Percentiles rank a stretch among this genome's conserved stretches.
These are phyloP conservation scores for Flaveria brownii DNA, from an alignment of 129 eudicot species.

Conservation along the genomic window DNA sequence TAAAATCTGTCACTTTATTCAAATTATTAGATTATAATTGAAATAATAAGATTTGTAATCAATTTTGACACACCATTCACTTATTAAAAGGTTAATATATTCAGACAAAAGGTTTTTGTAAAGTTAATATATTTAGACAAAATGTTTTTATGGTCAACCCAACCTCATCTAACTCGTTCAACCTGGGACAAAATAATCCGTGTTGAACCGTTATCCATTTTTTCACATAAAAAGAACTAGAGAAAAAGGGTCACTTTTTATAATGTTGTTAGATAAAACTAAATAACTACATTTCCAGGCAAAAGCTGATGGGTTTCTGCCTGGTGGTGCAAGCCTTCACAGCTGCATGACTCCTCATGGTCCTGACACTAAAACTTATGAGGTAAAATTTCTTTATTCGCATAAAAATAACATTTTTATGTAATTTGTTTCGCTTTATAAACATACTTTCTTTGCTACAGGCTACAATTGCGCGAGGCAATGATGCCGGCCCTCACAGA, in stretches of 20 bases:
- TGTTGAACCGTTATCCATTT: neutral
- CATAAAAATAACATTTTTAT: neutral
- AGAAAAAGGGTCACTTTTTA: neutral
- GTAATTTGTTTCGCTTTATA: neutral
- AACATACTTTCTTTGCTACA: slow-evolving; percentile 24
- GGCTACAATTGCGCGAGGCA: slow-evolving; percentile 76
- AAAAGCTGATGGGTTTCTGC: slow-evolving; percentile 95
- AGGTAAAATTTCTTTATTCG: slow-evolving; percentile 47
- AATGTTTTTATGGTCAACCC: neutral
- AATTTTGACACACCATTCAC: neutral
- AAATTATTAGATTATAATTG: neutral
- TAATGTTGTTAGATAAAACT: neutral
- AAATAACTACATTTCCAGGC: slow-evolving; percentile 52
- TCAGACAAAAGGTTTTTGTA: too few species aligned
- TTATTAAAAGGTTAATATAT: neutral
- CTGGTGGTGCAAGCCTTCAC: slow-evolving; percentile 98
- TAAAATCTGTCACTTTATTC: neutral
- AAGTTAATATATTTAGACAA: too few species aligned
- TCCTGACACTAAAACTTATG: slow-evolving; percentile 92
- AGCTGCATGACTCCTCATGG: slow-evolving; percentile 99
- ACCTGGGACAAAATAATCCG: neutral
- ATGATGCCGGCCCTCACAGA: slow-evolving; percentile 68
- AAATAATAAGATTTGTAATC: neutral
- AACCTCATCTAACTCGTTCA: neutral
- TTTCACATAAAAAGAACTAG: neutral